Base-by-base conservation (phyloP, 805 yeast species). In the Priceomyces medius region DNA sequence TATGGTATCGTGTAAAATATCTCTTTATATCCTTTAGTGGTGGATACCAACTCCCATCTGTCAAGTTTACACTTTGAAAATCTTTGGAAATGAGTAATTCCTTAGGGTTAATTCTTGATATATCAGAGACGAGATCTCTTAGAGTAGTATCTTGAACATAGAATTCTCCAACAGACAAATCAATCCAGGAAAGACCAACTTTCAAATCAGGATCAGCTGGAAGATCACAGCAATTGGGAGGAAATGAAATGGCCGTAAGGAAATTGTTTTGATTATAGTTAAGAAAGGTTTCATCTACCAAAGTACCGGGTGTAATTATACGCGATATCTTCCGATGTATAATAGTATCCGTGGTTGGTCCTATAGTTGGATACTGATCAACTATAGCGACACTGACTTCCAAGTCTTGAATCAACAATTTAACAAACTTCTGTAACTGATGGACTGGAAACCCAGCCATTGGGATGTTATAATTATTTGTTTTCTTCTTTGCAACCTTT, bases 381-480 rank as follows among this genome's bases (percentile, higher is more conserved):
- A 88, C 79, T 5, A 90, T 72, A 0, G 91, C 96, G 0, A 89
- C 97, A 40, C 82, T 84, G 37, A 74, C 71, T 2, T 81, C 82
- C 17, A 77, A 62, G 26, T 81, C 87, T 41, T 82, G 81, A 2
- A 93, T 95, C 20, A 90, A 72, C 0, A 81, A 70, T 51, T 80
- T 80, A 27, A 89, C 75, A 55, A 87, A 90, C 43, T 88, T 77
- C 41, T 82, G 85, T 14, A 89, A 61, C 42, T 81, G 87, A 31
- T 66, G 63, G 3, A 77, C 69, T 0, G 99, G 99, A 53, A 93
- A 93, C 0, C 99, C 99, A 0, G 97, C 88, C 85, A 93, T 88
- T 0, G 95, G 79, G 0, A 85, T 74, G 3, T 44, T 37, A 42
- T 52, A 52, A 20, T 68, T 68, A 16, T 58, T 61, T 29, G 78